A percentile compares a stretch with the other conserved stretches of the same genome.
Evolutionary conservation across 176 grass and related monocot genomes (phyloP).

Genomic region (Aegilops speltoides): DNA sequence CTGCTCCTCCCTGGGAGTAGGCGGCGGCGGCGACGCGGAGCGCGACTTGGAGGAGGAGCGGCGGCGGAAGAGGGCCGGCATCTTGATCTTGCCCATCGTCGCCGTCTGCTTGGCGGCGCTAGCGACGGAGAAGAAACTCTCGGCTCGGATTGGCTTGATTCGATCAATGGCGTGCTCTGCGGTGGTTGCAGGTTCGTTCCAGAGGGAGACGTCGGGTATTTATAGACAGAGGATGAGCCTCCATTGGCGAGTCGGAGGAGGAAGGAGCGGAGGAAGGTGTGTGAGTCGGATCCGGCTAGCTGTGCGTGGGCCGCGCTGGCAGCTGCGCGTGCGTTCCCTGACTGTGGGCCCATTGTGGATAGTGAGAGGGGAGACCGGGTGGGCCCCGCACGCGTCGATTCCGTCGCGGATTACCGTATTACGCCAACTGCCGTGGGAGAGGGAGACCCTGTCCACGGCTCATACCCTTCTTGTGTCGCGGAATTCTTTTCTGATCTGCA

Average conservation of each 20-base stretch:
- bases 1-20: too few species aligned
- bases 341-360: too few species aligned
- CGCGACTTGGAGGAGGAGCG: constrained; percentile 47
- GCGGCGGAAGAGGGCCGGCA: constrained; percentile 74
- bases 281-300: not conserved
- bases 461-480: too few species aligned
- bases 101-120: too few species aligned
- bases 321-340: too few species aligned
- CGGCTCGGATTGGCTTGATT: too few species aligned
- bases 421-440: not conserved
- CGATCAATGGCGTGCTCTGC: not conserved
- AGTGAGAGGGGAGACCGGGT: too few species aligned
- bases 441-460: not conserved
- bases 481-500: too few species aligned
- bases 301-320: not conserved
- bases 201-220: not conserved
- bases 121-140: not conserved
- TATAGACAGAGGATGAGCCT: not conserved
- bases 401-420: not conserved
- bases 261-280: not conserved
- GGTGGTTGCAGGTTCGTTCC: not conserved
- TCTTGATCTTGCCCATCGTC: constrained; percentile 81
- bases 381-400: too few species aligned
- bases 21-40: not conserved
- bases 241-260: not conserved